Base-by-base conservation (phyloP, 2,329 filamentous ascomycete species). In the Fusarium acutatum region DNA sequence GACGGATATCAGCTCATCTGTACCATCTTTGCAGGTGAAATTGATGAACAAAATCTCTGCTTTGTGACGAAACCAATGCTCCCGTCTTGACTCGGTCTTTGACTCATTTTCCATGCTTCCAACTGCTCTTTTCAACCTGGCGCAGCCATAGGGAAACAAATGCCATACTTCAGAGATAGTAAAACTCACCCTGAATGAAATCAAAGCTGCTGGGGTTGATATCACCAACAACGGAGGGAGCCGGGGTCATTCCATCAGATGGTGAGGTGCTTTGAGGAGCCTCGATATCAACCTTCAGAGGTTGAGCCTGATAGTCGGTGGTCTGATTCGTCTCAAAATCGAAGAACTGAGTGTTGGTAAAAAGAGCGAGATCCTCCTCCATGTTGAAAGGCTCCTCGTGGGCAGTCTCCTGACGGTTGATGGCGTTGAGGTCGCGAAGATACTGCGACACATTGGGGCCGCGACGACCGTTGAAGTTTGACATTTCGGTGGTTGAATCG, bases 401-500 rank as follows among this genome's bases (percentile, higher is more conserved):
- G 34, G 88, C 80, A 30, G 65, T 75, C 76, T 86, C 88, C 69
- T 92, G 87, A 60, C 92, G 89, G 77, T 91, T 90, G 69, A 92
- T 86, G 69, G 91, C 89, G 86, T 97, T 97, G 78, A 98, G 87
- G 76, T 95, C 93, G 79, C 94, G 92, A 75, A 98, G 88, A 85
- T 96, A 97, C 80, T 95, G 92, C 80, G 94, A 95, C 84, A 97
- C 93, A 82, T 97, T 97, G 79, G 94, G 92, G 77, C 90, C 93
- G 80, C 93, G 91, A 71, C 94, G 92, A 80, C 91, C 92, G 83
- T 88, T 91, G 88, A 91, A 95, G 81, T 86, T 88, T 81, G 93
- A 90, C 93, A 95, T 95, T 66, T 64, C 75, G 71, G 40, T 37
- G 13, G 37, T 54, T 53, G 57, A 37, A 44, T 50, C 40, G 22